A percentile compares a stretch with the other conserved stretches of the same genome.
Evolutionary conservation across 2,329 filamentous ascomycete species (phyloP).

Genomic region (Venturia effusa): DNA sequence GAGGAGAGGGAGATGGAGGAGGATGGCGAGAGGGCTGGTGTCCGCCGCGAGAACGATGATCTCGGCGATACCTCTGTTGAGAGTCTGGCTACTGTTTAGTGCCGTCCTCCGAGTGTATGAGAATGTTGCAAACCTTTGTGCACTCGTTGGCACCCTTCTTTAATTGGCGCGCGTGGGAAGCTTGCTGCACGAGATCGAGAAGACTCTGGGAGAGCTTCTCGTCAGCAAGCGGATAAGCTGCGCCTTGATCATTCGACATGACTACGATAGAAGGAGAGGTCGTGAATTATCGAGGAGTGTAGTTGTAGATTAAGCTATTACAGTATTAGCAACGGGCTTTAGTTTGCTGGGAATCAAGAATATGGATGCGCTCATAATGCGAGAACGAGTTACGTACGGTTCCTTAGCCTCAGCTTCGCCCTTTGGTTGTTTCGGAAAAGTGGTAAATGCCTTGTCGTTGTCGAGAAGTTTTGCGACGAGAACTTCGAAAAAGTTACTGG

Average conservation of each 20-base stretch:
- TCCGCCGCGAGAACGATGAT: constrained; percentile 72
- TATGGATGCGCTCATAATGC: background rate
- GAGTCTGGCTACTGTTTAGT: constrained; percentile 16
- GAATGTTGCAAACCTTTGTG: constrained; percentile 6
- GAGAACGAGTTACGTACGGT: background rate
- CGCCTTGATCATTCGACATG: background rate
- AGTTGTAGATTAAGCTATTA: background rate
- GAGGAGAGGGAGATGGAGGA: constrained; percentile 75
- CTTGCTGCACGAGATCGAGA: constrained; percentile 13
- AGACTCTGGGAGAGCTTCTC: constrained; percentile 10
- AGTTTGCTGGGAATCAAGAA: background rate
- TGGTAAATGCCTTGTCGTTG: background rate
- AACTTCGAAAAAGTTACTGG: background rate
- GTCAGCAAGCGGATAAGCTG: constrained; percentile 13
- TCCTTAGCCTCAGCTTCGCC: constrained; percentile 11
- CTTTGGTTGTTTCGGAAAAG: background rate
- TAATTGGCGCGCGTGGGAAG: constrained; percentile 12
- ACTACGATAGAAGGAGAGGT: background rate
- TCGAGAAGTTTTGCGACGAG: background rate
- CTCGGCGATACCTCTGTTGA: constrained; percentile 85
- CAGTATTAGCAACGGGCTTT: background rate
- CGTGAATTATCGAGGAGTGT: background rate
- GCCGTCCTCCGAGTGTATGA: background rate
- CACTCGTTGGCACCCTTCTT: constrained; percentile 14
- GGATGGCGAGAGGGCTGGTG: constrained; percentile 12